These are phyloP conservation scores for Schizophyllum commune DNA, from an alignment of 1,284 basidiomycete species.

Conservation along the genomic window DNA sequence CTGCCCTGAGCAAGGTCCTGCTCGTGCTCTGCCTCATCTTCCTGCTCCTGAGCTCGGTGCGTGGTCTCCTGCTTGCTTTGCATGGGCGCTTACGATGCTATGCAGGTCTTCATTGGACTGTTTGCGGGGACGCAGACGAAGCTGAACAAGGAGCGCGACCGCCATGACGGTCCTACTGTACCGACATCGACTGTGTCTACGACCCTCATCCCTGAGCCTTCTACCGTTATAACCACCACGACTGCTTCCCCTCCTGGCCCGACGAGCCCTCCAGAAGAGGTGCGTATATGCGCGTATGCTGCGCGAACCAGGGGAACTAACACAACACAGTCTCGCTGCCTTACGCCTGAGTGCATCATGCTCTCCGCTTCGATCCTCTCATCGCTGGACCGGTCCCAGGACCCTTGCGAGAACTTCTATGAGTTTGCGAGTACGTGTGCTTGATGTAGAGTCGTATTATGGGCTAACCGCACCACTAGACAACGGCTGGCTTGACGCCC, in stretches of 20 bases:
- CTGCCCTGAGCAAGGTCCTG: conserved; percentile 80
- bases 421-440: conserved; percentile 71
- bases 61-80: conserved; percentile 9
- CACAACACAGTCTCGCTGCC: conserved; percentile 51
- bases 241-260: conserved; percentile 32
- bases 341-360: conserved; percentile 75
- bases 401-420: conserved; percentile 97
- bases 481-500: conserved; percentile 76
- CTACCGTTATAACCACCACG: conserved; percentile 24
- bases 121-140: conserved; percentile 84
- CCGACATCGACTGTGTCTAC: conserved; percentile 24
- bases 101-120: conserved; percentile 77
- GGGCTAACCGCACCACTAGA: conserved; percentile 28
- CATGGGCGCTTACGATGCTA: neutral
- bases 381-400: conserved; percentile 73
- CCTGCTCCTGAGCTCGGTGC: conserved; percentile 68
- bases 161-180: conserved; percentile 17
- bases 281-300: conserved; percentile 17
- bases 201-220: conserved; percentile 24
- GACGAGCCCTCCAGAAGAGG: conserved; percentile 42
- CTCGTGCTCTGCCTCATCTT: conserved; percentile 69
- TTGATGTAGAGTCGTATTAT: conserved; percentile 11
- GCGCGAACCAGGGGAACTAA: neutral
- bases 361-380: conserved; percentile 80
- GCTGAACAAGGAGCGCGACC: conserved; percentile 44